phyloP scores from a whole-genome alignment of 1,284 basidiomycete species.

The Ustilago loliicola region DNA sequence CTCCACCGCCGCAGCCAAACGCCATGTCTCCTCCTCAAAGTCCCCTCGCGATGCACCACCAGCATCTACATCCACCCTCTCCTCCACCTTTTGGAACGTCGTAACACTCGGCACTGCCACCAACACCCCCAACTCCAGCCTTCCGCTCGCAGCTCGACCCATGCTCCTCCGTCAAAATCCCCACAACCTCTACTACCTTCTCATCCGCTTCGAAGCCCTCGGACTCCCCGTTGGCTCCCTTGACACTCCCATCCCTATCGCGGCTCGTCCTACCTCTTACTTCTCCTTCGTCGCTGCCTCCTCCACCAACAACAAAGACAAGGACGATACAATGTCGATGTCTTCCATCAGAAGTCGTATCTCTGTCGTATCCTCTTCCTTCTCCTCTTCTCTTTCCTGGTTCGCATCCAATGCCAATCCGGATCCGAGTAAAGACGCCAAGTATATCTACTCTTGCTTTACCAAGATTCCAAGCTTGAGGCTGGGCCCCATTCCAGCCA shows the following conservation, averaged over 20 bases:
- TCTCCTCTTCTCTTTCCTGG: constrained; percentile 52
- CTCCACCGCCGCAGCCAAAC: constrained; percentile 19
- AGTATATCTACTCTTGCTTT: constrained; percentile 86
- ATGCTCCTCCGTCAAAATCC: constrained; percentile 79
- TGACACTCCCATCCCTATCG: constrained; percentile 75
- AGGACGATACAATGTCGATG: constrained; percentile 79
- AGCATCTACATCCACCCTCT: constrained; percentile 1
- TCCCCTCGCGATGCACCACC: background rate
- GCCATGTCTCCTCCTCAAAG: constrained; percentile 7
- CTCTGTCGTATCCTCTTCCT: constrained; percentile 81
- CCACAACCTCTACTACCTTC: constrained; percentile 87
- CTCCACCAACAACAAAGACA: constrained; percentile 24
- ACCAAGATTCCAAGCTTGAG: constrained; percentile 84
- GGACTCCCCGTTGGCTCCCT: constrained; percentile 81
- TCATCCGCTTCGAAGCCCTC: constrained; percentile 86
- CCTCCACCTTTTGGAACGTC: constrained; percentile 46
- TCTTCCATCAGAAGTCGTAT: constrained; percentile 82
- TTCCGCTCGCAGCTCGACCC: constrained; percentile 25
- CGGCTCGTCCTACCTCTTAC: constrained; percentile 75
- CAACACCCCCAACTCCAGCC: background rate
- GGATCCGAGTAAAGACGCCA: constrained; percentile 78
- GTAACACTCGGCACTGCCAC: constrained; percentile 37
- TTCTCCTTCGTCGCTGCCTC: constrained; percentile 51
- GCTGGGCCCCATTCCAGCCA: constrained; percentile 73
- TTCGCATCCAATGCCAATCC: constrained; percentile 61